These are phyloP conservation scores for Aspergillus puulaauensis DNA, from an alignment of 2,329 filamentous ascomycete genomes.

Conservation along the genomic window DNA sequence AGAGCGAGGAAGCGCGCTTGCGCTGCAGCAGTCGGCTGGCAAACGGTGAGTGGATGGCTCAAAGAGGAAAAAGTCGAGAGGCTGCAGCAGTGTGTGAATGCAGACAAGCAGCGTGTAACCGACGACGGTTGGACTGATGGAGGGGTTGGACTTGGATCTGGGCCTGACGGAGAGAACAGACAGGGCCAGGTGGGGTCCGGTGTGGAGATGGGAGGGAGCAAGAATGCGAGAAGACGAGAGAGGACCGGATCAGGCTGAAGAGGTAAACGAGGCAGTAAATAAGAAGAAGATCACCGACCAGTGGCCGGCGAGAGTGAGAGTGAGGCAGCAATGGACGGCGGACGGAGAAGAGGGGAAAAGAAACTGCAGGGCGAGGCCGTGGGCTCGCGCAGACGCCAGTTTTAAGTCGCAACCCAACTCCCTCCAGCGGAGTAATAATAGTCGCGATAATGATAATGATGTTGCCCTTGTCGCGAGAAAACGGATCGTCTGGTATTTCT, in stretches of 20 bases:
- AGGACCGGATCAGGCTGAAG: background rate
- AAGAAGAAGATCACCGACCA: background rate
- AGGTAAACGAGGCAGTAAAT: background rate
- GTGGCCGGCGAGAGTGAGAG: background rate
- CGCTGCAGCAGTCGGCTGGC: conserved; percentile 17
- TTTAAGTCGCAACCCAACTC: conserved; percentile 16
- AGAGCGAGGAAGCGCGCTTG: conserved; percentile 12
- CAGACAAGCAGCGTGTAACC: conserved; percentile 16
- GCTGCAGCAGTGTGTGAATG: conserved; percentile 18
- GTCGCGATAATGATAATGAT: background rate
- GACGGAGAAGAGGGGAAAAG: conserved; percentile 1
- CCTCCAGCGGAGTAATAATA: background rate
- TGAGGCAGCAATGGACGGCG: background rate
- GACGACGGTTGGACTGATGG: conserved; percentile 12
- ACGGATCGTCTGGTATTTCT: conserved; percentile 4
- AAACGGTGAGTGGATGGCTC: conserved; percentile 22
- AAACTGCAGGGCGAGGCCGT: conserved; percentile 7
- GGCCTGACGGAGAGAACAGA: conserved; percentile 18
- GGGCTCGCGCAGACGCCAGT: conserved; percentile 14
- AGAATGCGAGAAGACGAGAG: background rate
- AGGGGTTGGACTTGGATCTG: conserved; percentile 4
- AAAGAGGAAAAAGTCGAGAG: conserved; percentile 14
- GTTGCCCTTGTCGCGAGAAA: conserved; percentile 7
- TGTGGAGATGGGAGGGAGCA: conserved; percentile 14
- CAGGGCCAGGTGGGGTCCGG: conserved; percentile 14